Evolutionary conservation across 345 rosid species (phyloP).

Genomic region (Durio zibethinus): DNA sequence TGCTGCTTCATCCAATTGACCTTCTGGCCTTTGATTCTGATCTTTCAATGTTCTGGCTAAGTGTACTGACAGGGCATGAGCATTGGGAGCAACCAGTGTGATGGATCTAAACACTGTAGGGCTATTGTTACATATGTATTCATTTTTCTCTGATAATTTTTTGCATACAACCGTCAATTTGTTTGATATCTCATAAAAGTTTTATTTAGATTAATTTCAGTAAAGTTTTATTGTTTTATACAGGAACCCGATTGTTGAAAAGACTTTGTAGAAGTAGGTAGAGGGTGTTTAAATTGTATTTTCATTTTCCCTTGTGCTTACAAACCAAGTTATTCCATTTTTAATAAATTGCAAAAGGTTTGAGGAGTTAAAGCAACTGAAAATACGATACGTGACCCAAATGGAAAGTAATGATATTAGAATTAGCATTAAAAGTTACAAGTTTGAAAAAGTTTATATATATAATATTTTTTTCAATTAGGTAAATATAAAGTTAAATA

Average conservation of each 20-base stretch:
- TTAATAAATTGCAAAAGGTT: not conserved
- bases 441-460: no score
- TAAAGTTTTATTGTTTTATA: not conserved
- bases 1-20: slow-evolving; percentile 12
- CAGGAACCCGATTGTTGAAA: no score
- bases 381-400: not conserved
- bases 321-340: not conserved
- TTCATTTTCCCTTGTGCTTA: not conserved
- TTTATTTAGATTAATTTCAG: not conserved
- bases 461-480: no score
- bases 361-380: not conserved
- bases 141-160: not conserved
- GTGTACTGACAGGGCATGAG: not conserved
- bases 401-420: no score
- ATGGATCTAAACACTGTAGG: not conserved
- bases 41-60: not conserved
- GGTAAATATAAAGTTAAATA: no score
- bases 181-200: not conserved
- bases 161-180: not conserved
- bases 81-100: not conserved
- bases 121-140: not conserved
- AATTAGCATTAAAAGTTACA: no score
- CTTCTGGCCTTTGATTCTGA: not conserved
- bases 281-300: not conserved
- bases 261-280: no score